phyloP scores from a whole-genome alignment of 2,329 filamentous ascomycete species.

The Mollisiaceae sp. region DNA sequence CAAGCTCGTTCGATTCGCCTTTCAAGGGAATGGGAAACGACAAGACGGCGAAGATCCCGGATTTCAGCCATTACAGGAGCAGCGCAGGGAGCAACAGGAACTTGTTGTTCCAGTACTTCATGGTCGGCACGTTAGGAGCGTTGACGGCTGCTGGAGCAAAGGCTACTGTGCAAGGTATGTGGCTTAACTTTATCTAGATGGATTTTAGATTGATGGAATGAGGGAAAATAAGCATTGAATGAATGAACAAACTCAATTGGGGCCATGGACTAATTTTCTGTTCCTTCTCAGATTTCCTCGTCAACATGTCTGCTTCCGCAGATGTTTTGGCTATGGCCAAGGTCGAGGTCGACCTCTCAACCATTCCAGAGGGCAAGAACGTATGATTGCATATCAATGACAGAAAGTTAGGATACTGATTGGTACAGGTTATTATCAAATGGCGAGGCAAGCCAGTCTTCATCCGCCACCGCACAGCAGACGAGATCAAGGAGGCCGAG shows the following conservation, averaged over 20 bases:
- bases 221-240: constrained; percentile 4
- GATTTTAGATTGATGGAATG: constrained; percentile 7
- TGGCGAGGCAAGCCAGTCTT: constrained; percentile 99
- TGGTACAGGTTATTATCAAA: constrained; percentile 88
- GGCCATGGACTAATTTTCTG: constrained; percentile 31
- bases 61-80: constrained; percentile 87
- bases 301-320: constrained; percentile 99
- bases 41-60: constrained; percentile 74
- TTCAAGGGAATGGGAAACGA: constrained; percentile 59
- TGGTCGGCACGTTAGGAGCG: constrained; percentile 95
- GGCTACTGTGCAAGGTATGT: constrained; percentile 95
- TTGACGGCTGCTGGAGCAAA: constrained; percentile 93
- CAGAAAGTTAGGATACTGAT: constrained; percentile 24
- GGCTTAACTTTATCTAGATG: constrained; percentile 11
- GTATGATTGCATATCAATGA: constrained; percentile 57
- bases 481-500: constrained; percentile 95
- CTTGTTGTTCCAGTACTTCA: constrained; percentile 92
- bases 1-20: constrained; percentile 61
- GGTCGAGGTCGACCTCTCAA: constrained; percentile 91
- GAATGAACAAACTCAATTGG: constrained; percentile 28
- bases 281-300: constrained; percentile 81
- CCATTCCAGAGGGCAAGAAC: constrained; percentile 99
- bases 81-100: constrained; percentile 71
- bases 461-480: constrained; percentile 94
- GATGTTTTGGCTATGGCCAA: constrained; percentile 99